Conservation (phyloP, 2,329 filamentous ascomycete species). For the Monilinia laxa region DNA sequence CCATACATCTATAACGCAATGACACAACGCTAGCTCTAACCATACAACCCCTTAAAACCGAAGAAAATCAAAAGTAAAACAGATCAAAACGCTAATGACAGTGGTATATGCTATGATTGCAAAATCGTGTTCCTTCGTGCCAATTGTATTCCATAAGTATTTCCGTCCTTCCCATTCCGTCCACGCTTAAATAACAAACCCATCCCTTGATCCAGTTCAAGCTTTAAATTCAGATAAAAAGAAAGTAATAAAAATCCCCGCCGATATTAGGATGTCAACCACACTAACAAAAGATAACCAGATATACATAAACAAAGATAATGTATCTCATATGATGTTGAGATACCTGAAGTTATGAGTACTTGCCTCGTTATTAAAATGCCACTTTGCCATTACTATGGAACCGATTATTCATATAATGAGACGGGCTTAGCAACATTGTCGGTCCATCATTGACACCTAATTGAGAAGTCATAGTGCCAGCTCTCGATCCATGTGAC, state of each 20-base stretch:
- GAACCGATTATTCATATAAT: constrained; percentile 32
- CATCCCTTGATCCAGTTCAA: neutral
- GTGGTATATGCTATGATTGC: constrained; percentile 24
- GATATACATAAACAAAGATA: neutral
- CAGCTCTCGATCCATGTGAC: constrained; percentile 36
- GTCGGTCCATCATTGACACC: constrained; percentile 34
- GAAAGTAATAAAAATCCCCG: neutral
- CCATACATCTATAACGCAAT: neutral
- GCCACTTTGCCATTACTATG: constrained; percentile 36
- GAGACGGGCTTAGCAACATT: constrained; percentile 36
- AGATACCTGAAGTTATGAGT: neutral
- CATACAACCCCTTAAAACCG: neutral
- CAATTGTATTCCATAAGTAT: constrained; percentile 1
- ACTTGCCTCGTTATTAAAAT: constrained; percentile 26
- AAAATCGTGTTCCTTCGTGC: constrained; percentile 13
- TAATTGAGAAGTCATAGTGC: constrained; percentile 39
- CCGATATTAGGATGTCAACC: neutral
- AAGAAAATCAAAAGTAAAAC: constrained; percentile 13
- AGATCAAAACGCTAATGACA: constrained; percentile 26
- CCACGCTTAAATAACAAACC: constrained; percentile 6
- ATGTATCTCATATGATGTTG: neutral
- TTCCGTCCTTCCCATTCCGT: neutral
- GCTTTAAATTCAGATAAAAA: constrained; percentile 6
- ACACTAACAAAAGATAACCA: neutral
- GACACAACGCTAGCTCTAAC: constrained; percentile 4